These are phyloP conservation scores for Neoconidiobolus thromboides DNA, from an alignment of 371 early-diverging fungal species.

Conservation along the genomic window DNA sequence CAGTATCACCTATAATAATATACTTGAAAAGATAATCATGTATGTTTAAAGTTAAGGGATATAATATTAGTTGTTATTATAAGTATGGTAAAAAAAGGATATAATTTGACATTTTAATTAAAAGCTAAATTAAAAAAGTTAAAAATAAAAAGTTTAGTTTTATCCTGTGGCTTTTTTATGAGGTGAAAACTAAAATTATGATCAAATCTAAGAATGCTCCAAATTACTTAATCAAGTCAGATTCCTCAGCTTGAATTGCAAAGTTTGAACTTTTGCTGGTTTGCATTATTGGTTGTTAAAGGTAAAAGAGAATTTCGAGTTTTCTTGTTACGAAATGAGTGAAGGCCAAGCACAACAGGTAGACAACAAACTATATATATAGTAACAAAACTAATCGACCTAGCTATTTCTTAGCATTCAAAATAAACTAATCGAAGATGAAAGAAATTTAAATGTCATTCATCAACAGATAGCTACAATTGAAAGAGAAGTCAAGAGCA, in stretches of 20 bases:
- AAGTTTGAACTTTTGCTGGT: neutral
- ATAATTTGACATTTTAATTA: constrained; percentile 4
- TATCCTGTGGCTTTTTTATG: neutral
- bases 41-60: neutral
- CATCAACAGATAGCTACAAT: no score
- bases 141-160: neutral
- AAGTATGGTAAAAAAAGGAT: constrained; percentile 1
- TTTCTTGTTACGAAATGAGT: no score
- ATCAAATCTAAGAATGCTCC: neutral
- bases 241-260: neutral
- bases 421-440: no score
- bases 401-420: no score
- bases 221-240: neutral
- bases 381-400: no score
- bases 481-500: no score
- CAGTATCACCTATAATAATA: constrained; percentile 67
- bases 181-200: neutral
- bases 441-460: no score
- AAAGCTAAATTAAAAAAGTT: neutral
- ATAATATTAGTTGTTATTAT: neutral
- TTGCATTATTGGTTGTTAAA: neutral
- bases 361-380: no score
- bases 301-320: no score
- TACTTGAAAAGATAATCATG: constrained; percentile 30
- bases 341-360: no score